Percentiles rank a stretch among this genome's conserved stretches.
phyloP scores from a whole-genome alignment of 306 rosid genomes.

The Trifolium pratense region DNA sequence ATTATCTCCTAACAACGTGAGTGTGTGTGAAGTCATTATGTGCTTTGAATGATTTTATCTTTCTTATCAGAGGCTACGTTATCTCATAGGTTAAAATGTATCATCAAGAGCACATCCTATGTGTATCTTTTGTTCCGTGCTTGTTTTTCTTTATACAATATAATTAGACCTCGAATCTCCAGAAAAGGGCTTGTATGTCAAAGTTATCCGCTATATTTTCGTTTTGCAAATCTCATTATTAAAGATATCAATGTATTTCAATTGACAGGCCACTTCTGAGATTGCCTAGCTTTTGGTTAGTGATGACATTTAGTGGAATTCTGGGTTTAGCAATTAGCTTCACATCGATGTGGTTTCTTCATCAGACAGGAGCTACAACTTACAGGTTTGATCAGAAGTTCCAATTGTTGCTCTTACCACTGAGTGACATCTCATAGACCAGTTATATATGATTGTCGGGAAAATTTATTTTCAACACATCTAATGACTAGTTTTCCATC shows the following conservation, averaged over 20 bases:
- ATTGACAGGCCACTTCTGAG: constrained; percentile 90
- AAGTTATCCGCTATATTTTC: constrained; percentile 8
- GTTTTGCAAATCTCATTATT: constrained; percentile 10
- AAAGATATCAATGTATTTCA: constrained; percentile 32
- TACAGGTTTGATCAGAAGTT: constrained; percentile 67
- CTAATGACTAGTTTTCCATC: constrained; percentile 41
- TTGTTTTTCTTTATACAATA: constrained; percentile 26
- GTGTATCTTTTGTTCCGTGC: constrained; percentile 10
- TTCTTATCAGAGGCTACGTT: constrained; percentile 7
- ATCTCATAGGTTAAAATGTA: constrained; percentile 27
- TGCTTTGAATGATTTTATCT: constrained; percentile 25
- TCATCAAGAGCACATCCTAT: constrained; percentile 15
- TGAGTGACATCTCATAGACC: too few relatives aligned
- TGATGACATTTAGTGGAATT: constrained; percentile 86
- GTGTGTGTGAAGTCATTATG: constrained; percentile 40
- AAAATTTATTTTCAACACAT: too few relatives aligned
- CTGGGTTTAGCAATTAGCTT: constrained; percentile 96
- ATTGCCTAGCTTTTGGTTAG: constrained; percentile 88
- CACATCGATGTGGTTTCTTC: constrained; percentile 99
- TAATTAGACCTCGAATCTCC: constrained; percentile 26
- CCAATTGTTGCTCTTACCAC: too few relatives aligned
- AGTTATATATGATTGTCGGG: background rate
- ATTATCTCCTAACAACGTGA: constrained; percentile 89
- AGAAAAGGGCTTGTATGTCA: constrained; percentile 25
- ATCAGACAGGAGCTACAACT: constrained; percentile 97